Evolutionary conservation across 2,329 filamentous ascomycete species (phyloP).

Genomic region (Aspergillus udagawae): DNA sequence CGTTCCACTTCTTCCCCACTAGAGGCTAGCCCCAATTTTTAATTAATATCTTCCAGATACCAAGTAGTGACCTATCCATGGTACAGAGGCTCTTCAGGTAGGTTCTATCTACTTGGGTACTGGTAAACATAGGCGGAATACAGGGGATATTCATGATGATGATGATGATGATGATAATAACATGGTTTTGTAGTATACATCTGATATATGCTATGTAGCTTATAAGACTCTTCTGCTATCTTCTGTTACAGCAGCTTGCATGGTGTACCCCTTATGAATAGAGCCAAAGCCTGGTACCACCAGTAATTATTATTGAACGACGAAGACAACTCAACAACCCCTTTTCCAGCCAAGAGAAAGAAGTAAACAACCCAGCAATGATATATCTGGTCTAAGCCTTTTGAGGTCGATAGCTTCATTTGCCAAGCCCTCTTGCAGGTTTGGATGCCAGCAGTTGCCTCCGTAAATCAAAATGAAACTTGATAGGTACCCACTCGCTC

Average conservation of each 20-base stretch:
- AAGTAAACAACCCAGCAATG: background rate
- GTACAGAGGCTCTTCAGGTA: background rate
- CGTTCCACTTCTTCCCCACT: background rate
- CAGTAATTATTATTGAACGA: background rate
- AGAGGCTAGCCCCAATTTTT: too few relatives aligned
- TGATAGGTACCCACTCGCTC: background rate
- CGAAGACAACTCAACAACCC: background rate
- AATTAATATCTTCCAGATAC: too few relatives aligned
- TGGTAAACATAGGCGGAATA: background rate
- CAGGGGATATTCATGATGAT: background rate
- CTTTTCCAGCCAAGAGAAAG: background rate
- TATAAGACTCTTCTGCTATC: background rate
- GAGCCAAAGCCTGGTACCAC: background rate
- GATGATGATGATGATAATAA: background rate
- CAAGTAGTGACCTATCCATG: too few relatives aligned
- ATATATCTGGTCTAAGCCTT: background rate
- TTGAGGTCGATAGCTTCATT: background rate
- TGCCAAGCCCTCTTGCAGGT: background rate
- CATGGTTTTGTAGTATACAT: background rate
- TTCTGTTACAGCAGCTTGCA: background rate
- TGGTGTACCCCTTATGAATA: too few relatives aligned
- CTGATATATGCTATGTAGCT: too few relatives aligned
- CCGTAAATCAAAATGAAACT: background rate
- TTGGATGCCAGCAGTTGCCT: background rate
- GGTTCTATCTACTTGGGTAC: background rate